Conservation (phyloP, 352 stramenopile species). For the Chrysophaeum taylorii region DNA sequence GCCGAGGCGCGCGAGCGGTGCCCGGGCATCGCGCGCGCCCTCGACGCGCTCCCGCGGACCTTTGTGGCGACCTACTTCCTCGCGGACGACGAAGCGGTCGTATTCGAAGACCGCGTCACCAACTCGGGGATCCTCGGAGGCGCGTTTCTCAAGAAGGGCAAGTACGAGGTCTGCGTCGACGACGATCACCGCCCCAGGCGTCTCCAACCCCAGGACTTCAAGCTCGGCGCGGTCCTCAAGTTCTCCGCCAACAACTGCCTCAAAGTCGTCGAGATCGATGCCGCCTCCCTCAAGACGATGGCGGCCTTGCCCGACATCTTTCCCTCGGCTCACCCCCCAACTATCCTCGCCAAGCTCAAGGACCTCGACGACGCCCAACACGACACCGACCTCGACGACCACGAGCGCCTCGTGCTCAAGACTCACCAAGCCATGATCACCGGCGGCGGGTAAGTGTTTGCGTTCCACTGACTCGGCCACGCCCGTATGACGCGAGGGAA, state of each 20-base stretch:
- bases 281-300: conserved; percentile 44
- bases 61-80: conserved; percentile 66
- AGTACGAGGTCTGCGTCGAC: conserved; percentile 52
- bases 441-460: too few species aligned
- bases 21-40: too few species aligned
- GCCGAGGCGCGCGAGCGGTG: too few species aligned
- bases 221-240: conserved; percentile 53
- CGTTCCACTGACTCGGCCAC: too few species aligned
- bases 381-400: too few species aligned
- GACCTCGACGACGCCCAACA: background rate
- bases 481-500: too few species aligned
- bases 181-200: background rate
- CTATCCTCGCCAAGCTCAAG: background rate
- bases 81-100: conserved; percentile 55
- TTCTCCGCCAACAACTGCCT: conserved; percentile 56
- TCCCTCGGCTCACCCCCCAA: conserved; percentile 39
- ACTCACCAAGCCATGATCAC: too few species aligned
- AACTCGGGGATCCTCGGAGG: conserved; percentile 58
- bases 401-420: too few species aligned
- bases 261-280: conserved; percentile 42
- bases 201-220: conserved; percentile 42
- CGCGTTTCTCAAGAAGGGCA: conserved; percentile 57
- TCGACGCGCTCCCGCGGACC: conserved; percentile 29
- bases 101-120: conserved; percentile 55
- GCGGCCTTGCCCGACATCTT: conserved; percentile 58